Evolutionary conservation across 2,329 filamentous ascomycete genomes (phyloP), one percentile per base, ranked within the genome.

Genomic region (Pseudogymnoascus sp.): DNA sequence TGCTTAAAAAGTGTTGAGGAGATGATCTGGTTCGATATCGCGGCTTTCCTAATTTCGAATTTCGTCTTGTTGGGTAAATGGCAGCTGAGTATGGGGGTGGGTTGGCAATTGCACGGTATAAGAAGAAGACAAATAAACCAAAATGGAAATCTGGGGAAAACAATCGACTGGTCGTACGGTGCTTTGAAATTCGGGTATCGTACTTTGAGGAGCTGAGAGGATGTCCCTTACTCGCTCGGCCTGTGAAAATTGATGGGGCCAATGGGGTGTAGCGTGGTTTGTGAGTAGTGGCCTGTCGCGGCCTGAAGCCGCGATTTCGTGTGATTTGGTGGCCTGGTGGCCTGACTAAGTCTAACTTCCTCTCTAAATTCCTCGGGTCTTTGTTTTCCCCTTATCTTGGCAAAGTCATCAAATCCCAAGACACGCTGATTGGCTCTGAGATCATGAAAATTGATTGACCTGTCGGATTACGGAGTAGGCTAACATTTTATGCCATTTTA

Each of bases 1-100:
- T 76, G 72, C 72, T 62, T 66, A 42, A 59, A 60, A 60, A 37
- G 59, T 59, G 25, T 23, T 25, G 59, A 56, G 35, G 60, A 16
- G 47, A 56, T 6, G 7, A 6, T 56, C 8, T 18, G 25, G 50
- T 33, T 56, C 10, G 47, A 11, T 56, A 12, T 4, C 33, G 25
- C 2, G 10, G n/a, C 6, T 31, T 31, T 8, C n/a, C 3, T 23
- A n/a, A 18, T 5, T 56, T 31, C 50, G 50, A 12, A 6, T 4
- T 18, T 33, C 50, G 23, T 53, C n/a, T 50, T 6, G 21, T 14
- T 25, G 44, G 44, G 23, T n/a, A n/a, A 50, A 25, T 12, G 23
- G 6, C 40, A 53, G 47, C 14, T 56, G n/a, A n/a, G 5, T 56
- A 31, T 31, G 25, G 14, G 18, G 47, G 47, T 56, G 47, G 47